phyloP scores from a whole-genome alignment of 305 asterid species.

The Rubia tinctorum region DNA sequence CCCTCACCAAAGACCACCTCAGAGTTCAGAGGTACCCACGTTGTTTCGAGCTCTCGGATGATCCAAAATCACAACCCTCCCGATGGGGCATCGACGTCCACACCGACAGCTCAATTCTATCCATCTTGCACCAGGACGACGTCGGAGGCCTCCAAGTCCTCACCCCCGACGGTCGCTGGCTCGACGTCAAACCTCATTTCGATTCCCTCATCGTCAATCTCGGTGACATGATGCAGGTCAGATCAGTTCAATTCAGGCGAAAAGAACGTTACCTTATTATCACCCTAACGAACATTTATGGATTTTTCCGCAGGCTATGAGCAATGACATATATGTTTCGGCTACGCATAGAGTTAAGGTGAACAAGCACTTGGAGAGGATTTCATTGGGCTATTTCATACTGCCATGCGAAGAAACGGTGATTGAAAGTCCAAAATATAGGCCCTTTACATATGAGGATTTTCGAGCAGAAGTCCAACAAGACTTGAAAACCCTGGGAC shows the following conservation, averaged over 20 bases:
- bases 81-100: slow-evolving; percentile 62
- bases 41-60: slow-evolving; percentile 33
- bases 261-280: no score
- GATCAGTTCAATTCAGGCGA: no score
- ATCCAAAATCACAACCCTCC: slow-evolving; percentile 15
- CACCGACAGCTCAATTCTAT: slow-evolving; percentile 81
- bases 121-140: slow-evolving; percentile 74
- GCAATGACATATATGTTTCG: slow-evolving; percentile 52
- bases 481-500: slow-evolving; percentile 60
- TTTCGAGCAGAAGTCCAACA: slow-evolving; percentile 57
- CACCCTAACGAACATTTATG: not conserved
- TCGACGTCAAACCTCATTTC: slow-evolving; percentile 48
- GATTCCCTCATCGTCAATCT: slow-evolving; percentile 64
- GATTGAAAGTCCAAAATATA: slow-evolving; percentile 65
- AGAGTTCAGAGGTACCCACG: slow-evolving; percentile 83
- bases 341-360: slow-evolving; percentile 76
- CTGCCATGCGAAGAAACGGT: slow-evolving; percentile 57
- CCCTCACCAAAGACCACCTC: slow-evolving; percentile 47
- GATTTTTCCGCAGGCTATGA: slow-evolving; percentile 42
- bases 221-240: slow-evolving; percentile 91
- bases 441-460: slow-evolving; percentile 62
- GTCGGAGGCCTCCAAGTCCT: slow-evolving; percentile 78
- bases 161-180: slow-evolving; percentile 45
- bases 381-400: slow-evolving; percentile 77
- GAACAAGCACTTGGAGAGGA: slow-evolving; percentile 48